Percentiles rank a stretch among this genome's conserved stretches.
phyloP scores from a whole-genome alignment of 2,329 filamentous ascomycete genomes.

The Herpotrichia juniperi region DNA sequence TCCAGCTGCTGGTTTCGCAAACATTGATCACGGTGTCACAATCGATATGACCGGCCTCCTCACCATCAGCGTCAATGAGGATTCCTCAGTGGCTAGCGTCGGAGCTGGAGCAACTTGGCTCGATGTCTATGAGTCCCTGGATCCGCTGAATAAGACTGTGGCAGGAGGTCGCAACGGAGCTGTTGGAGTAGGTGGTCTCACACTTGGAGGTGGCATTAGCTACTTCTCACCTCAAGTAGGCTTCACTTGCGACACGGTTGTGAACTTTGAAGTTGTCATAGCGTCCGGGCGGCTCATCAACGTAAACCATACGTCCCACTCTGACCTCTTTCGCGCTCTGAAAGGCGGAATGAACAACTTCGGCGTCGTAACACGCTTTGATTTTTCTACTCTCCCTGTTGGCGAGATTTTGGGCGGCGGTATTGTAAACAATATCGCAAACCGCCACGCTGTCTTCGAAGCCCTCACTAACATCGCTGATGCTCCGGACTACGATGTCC shows the following conservation, averaged over 20 bases:
- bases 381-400: neutral
- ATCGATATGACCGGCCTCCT: conserved; percentile 11
- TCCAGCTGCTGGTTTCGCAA: conserved; percentile 10
- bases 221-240: conserved; percentile 21
- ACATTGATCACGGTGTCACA: conserved; percentile 24
- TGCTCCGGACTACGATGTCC: neutral
- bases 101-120: conserved; percentile 12
- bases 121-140: conserved; percentile 10
- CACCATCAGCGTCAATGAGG: neutral
- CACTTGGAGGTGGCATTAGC: conserved; percentile 15
- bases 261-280: conserved; percentile 35
- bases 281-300: conserved; percentile 29
- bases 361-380: conserved; percentile 28
- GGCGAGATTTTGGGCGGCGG: neutral
- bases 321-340: conserved; percentile 24
- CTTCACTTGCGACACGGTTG: conserved; percentile 21
- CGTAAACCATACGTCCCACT: conserved; percentile 20
- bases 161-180: conserved; percentile 7
- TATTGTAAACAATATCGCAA: neutral
- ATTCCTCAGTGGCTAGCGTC: conserved; percentile 2
- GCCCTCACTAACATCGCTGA: neutral
- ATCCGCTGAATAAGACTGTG: conserved; percentile 1
- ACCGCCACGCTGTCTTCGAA: neutral
- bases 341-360: conserved; percentile 29
- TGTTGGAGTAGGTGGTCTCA: conserved; percentile 11